phyloP scores from a whole-genome alignment of 169 alveolate genomes.

The Amoebophrya sp. region DNA sequence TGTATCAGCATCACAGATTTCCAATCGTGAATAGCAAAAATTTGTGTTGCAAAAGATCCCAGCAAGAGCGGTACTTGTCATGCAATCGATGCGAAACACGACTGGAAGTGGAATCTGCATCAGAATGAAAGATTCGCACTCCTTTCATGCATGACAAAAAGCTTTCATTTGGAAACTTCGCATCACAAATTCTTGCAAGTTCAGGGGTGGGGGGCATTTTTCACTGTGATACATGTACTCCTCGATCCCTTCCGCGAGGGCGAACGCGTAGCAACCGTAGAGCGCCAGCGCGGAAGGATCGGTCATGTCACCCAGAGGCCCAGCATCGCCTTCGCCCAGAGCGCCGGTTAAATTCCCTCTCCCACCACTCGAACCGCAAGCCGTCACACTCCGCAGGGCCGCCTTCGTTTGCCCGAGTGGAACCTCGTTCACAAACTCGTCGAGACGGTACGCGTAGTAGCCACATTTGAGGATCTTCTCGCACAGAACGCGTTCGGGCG shows the following conservation, averaged over 20 bases:
- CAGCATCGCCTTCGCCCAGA: background rate
- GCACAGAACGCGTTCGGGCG: background rate
- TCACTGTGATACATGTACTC: no score
- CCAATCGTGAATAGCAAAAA: no score
- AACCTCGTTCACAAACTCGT: background rate
- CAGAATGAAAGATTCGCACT: no score
- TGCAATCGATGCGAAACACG: no score
- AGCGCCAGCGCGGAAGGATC: background rate
- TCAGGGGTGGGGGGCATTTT: no score
- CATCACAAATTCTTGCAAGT: no score
- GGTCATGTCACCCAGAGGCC: background rate
- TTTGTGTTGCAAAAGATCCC: no score
- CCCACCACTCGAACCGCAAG: background rate
- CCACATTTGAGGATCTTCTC: background rate
- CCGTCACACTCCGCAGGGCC: background rate
- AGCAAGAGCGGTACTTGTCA: no score
- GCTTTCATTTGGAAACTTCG: no score
- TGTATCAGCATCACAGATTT: no score
- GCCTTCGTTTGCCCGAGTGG: background rate
- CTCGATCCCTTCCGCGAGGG: background rate
- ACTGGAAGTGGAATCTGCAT: no score
- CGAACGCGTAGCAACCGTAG: background rate
- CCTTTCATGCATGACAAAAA: no score
- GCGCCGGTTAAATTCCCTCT: background rate
- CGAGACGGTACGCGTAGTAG: background rate